phyloP scores from a whole-genome alignment of 2,329 filamentous ascomycete genomes.

The Pseudogymnoascus sp. region DNA sequence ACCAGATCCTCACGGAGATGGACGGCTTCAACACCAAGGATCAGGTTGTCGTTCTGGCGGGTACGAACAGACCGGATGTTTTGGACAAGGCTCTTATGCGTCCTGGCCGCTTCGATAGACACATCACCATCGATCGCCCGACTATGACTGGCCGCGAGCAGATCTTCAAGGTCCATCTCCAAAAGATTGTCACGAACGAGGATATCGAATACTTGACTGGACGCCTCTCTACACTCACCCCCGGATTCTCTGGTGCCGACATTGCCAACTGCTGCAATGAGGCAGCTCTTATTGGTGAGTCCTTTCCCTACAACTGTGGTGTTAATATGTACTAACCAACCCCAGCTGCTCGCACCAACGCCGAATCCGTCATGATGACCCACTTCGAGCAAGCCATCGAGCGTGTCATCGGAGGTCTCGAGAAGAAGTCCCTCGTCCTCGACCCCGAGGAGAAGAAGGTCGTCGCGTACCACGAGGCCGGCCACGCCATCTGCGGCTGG shows the following conservation, averaged over 20 bases:
- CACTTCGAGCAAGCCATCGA: conserved; percentile 98
- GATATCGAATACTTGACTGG: conserved; percentile 83
- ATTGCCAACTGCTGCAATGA: conserved; percentile 99
- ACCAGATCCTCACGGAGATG: conserved; percentile 98
- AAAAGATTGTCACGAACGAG: conserved; percentile 89
- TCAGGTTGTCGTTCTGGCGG: conserved; percentile 91
- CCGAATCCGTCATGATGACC: conserved; percentile 71
- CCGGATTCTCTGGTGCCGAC: conserved; percentile 93
- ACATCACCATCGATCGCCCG: conserved; percentile 88
- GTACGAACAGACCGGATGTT: conserved; percentile 91
- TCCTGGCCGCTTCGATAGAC: conserved; percentile 91
- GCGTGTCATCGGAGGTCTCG: conserved; percentile 88
- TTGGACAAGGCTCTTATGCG: conserved; percentile 94
- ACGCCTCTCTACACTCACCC: conserved; percentile 82
- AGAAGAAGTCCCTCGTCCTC: conserved; percentile 94
- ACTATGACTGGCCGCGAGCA: conserved; percentile 96
- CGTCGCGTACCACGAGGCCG: conserved; percentile 96
- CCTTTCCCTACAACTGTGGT: neutral
- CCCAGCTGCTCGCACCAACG: conserved; percentile 73
- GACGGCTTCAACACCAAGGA: conserved; percentile 97
- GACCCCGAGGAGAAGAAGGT: conserved; percentile 90
- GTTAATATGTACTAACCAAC: conserved; percentile 32
- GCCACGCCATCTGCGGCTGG: conserved; percentile 97
- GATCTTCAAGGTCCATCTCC: conserved; percentile 90
- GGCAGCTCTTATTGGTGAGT: conserved; percentile 85